These are phyloP conservation scores for Dissophora ornata DNA, from an alignment of 192 early-diverging fungal genomes.

Conservation along the genomic window DNA sequence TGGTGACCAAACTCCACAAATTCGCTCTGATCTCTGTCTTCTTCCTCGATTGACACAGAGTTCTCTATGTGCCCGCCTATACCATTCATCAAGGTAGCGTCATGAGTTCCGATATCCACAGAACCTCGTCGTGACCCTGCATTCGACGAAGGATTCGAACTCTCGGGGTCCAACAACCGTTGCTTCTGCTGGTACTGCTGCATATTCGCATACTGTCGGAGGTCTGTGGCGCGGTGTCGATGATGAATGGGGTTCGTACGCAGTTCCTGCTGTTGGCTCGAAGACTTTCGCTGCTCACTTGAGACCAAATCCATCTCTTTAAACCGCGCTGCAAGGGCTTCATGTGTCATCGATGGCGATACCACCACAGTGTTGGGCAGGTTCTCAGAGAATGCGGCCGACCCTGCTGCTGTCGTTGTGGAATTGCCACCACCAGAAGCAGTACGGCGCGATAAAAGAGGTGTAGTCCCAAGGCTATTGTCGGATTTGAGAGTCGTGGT, in stretches of 20 bases:
- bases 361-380: slow-evolving; percentile 25
- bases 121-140: slow-evolving; percentile 33
- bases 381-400: slow-evolving; percentile 15
- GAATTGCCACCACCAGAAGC: neutral
- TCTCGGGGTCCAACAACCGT: neutral
- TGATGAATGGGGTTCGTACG: slow-evolving; percentile 45
- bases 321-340: slow-evolving; percentile 46
- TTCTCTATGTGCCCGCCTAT: too few relatives aligned
- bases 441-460: slow-evolving; percentile 3
- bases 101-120: slow-evolving; percentile 3
- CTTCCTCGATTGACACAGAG: too few relatives aligned
- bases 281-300: slow-evolving; percentile 5
- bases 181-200: slow-evolving; percentile 9
- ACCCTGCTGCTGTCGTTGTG: neutral
- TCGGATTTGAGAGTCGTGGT: slow-evolving; percentile 16
- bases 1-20: slow-evolving; percentile 37
- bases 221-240: slow-evolving; percentile 30
- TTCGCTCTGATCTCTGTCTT: neutral
- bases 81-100: slow-evolving; percentile 1
- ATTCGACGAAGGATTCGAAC: slow-evolving; percentile 15
- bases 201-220: slow-evolving; percentile 24
- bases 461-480: slow-evolving; percentile 11
- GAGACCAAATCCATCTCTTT: slow-evolving; percentile 50
- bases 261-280: slow-evolving; percentile 25
- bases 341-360: slow-evolving; percentile 40